A percentile compares a stretch with the other conserved stretches of the same genome.
phyloP scores from a whole-genome alignment of 257 asterid genomes.

The Primulina eburnea region DNA sequence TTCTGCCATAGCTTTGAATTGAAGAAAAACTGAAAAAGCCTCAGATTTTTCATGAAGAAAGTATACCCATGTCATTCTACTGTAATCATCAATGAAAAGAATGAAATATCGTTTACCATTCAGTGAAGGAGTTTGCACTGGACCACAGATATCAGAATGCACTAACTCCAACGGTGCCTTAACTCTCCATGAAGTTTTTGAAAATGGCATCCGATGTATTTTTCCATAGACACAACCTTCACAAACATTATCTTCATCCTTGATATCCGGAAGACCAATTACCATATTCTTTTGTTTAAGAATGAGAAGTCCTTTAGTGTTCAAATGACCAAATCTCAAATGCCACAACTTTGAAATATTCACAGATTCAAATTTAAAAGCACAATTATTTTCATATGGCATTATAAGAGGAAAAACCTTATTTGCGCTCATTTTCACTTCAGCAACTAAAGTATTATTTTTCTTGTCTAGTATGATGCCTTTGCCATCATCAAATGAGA shows the following conservation, averaged over 20 bases:
- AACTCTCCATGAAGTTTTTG: not conserved
- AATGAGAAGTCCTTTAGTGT: not conserved
- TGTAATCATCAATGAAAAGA: no score
- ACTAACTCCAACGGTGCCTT: constrained; percentile 6
- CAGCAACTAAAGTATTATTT: not conserved
- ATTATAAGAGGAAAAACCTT: not conserved
- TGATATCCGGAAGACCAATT: constrained; percentile 3
- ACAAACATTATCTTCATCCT: not conserved
- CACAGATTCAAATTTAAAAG: not conserved
- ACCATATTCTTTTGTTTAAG: constrained; percentile 10
- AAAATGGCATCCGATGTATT: not conserved
- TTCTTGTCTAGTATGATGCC: not conserved
- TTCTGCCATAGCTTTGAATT: not conserved
- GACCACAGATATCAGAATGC: not conserved
- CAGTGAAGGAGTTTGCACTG: not conserved
- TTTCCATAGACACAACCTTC: constrained; percentile 9
- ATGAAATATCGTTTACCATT: no score
- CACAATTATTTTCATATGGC: not conserved
- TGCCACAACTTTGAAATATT: constrained; percentile 9
- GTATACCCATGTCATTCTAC: no score
- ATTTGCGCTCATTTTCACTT: not conserved
- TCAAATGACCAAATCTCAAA: constrained; percentile 5
- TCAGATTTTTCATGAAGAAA: no score
- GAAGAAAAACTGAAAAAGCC: no score
- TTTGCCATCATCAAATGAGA: not conserved